These are phyloP conservation scores for Planoprotostelium fungivorum DNA, from an alignment of 78 protist genomes.

Conservation along the genomic window DNA sequence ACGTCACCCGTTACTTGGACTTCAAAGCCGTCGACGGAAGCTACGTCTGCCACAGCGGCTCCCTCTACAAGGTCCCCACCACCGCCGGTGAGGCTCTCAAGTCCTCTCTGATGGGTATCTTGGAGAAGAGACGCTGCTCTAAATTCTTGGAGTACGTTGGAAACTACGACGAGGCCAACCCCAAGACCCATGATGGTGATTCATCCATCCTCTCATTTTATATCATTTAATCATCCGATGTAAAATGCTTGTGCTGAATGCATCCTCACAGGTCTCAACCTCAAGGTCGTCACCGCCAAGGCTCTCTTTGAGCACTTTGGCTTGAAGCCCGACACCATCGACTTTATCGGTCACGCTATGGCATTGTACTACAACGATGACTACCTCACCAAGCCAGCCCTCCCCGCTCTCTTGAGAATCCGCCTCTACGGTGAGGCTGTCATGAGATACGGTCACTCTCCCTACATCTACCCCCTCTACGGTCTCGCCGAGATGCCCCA, in stretches of 20 bases:
- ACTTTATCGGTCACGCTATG: slow-evolving; percentile 96
- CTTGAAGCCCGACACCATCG: slow-evolving; percentile 77
- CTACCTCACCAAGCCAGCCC: slow-evolving; percentile 77
- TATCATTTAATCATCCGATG: neutral
- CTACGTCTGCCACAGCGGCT: slow-evolving; percentile 70
- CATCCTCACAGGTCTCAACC: slow-evolving; percentile 55
- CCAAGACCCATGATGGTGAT: slow-evolving; percentile 67
- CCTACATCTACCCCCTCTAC: slow-evolving; percentile 98
- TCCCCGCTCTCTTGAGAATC: slow-evolving; percentile 64
- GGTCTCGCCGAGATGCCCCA: slow-evolving; percentile 97
- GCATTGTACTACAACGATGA: slow-evolving; percentile 87
- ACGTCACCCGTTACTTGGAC: slow-evolving; percentile 95
- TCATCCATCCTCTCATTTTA: neutral
- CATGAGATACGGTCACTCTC: slow-evolving; percentile 77
- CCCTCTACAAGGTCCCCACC: slow-evolving; percentile 93
- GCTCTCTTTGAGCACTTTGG: slow-evolving; percentile 85
- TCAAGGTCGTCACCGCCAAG: slow-evolving; percentile 47
- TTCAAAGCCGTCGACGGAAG: slow-evolving; percentile 90
- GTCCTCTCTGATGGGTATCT: slow-evolving; percentile 92
- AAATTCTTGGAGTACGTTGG: slow-evolving; percentile 85
- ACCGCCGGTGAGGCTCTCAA: slow-evolving; percentile 87
- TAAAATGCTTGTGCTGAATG: neutral
- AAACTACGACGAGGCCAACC: slow-evolving; percentile 70
- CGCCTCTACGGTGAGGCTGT: slow-evolving; percentile 88
- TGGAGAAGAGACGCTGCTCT: slow-evolving; percentile 90